Base-by-base conservation (phyloP, 352 stramenopile species). In the Globisporangium apiculatum region DNA sequence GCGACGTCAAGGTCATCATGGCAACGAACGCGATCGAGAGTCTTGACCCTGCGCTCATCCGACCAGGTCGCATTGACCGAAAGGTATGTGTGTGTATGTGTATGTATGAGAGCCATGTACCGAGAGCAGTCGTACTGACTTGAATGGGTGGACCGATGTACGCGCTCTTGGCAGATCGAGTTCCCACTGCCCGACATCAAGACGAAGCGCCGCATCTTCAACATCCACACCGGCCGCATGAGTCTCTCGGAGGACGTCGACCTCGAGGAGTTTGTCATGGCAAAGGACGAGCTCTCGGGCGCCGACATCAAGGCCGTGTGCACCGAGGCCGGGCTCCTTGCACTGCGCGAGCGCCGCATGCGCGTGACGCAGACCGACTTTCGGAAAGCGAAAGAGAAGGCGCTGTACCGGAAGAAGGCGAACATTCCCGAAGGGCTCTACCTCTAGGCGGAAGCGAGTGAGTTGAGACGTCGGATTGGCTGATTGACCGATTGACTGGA, bases 1-100 rank as follows among this genome's bases (percentile, higher is more conserved):
- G 96, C 10, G 97, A 99, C 66, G 97, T 99, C 55, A 99, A 99
- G 87, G 88, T 99, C 49, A 99, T 99, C 72, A 99, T 99, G 98
- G 98, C 98, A 7, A 99, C 98, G 5, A 99, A 99, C 75, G 93
- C 96, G 56, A 99, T 99, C 65, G 97, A 99, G 64, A 98, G 84
- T 31, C 79, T 99, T 3, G 98, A 99, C 73, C 98, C 98, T 8
- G 98, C 98, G 7, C 81, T 99, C 48, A 99, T 99, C 69, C 94
- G 98, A 69, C 97, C 98, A 7, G 98, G 98, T 38, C 97, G 98
- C 74, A 99, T 99, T 64, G 98, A 99, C 80, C 88, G 98, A 70
- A 99, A 99, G 82, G 79, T 91, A 52, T 42, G 7, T 3, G 4
- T 59, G 7, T 37, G 45, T 42, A 7, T 57, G 51, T 31, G 24